Base-by-base conservation (phyloP, 768 basidiomycete species). In the Tylopilus rubrobrunneus region DNA sequence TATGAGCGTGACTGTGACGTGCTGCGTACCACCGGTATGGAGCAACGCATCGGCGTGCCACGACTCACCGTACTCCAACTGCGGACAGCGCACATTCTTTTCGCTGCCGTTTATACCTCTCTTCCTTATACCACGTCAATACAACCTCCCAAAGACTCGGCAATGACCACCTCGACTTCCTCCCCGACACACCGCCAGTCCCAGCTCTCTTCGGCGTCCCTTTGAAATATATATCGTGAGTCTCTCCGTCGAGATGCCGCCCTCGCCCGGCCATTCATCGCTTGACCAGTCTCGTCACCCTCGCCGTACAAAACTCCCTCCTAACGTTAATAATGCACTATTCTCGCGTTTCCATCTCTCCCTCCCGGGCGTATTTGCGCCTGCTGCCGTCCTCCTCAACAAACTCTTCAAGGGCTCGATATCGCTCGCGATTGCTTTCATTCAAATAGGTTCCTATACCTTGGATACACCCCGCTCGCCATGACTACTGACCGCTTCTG, bases 271-370 rank as follows among this genome's bases (percentile, higher is more conserved):
- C 42, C 42, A 25, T n/a, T 43, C 25, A 43, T 56, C 14, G 3
- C 31, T 39, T 41, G n/a, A 1, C 46, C 65, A 91, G 89, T 48
- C 78, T 91, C 52, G 77, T 89, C 55, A 88, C 86, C n/a, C 79
- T 94, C 67, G 92, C 92, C 47, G 81, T 93, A 48, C 95, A 98
- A 75, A 98, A 98, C 73, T 92, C 92, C 21, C 74, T 84, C 52
- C 69, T 98, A 52, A 89, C 92, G 34, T 83, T 98, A 69, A 87
- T 98, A 68, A 95, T 98, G 90, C 94, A 97, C 75, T 91, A 96
- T 72, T 97, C 96, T 37, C 85, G 94, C 58, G 86, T 91, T 48
- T 86, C 89, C 10, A 82, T 84, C 17, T 77, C 89, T 3, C 82
- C 89, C 0, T 83, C 85, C 50, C 78, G 80, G 51, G 78, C 85